Percentiles rank a stretch among this genome's conserved stretches.
Evolutionary conservation across 2,329 filamentous ascomycete genomes (phyloP).

Genomic region (Ophiobolus disseminans): DNA sequence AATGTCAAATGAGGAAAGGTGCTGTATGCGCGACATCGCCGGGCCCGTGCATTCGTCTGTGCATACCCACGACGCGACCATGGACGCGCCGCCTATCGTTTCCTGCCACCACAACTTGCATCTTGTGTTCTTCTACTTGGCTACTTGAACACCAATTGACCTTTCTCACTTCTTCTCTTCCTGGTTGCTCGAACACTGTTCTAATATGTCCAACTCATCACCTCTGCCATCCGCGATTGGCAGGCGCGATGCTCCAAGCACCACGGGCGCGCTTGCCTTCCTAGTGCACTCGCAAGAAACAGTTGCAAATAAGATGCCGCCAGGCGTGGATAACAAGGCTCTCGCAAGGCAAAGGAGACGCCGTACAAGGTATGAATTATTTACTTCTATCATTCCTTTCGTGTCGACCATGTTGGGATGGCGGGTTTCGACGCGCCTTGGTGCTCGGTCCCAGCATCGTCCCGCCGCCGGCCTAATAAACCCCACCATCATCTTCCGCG

Average conservation of each 20-base stretch:
- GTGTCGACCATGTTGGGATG: slow-evolving; percentile 24
- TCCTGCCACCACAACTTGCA: slow-evolving; percentile 38
- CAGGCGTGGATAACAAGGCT: slow-evolving; percentile 66
- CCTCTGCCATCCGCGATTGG: slow-evolving; percentile 31
- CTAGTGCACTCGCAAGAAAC: slow-evolving; percentile 67
- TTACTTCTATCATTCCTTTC: slow-evolving; percentile 16
- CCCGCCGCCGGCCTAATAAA: slow-evolving; percentile 22
- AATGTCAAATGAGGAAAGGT: neutral
- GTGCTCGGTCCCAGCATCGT: slow-evolving; percentile 30
- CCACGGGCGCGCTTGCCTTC: slow-evolving; percentile 57
- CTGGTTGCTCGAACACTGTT: slow-evolving; percentile 3
- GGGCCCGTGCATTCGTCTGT: too few species aligned
- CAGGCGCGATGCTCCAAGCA: slow-evolving; percentile 33
- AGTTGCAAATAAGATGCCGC: slow-evolving; percentile 62
- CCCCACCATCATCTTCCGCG: slow-evolving; percentile 31
- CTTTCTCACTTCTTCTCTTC: slow-evolving; percentile 11
- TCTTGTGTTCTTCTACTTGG: slow-evolving; percentile 21
- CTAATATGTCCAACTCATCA: slow-evolving; percentile 31
- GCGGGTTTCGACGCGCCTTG: slow-evolving; percentile 38
- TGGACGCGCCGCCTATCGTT: slow-evolving; percentile 16
- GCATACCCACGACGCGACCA: too few species aligned
- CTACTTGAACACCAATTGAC: slow-evolving; percentile 16
- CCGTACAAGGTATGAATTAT: slow-evolving; percentile 63
- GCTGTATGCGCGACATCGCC: slow-evolving; percentile 13
- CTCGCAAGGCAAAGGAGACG: slow-evolving; percentile 67